Evolutionary conservation across 441 rosid genomes (phyloP), one percentile per base, ranked within the genome.

Genomic region (Breynia disticha): DNA sequence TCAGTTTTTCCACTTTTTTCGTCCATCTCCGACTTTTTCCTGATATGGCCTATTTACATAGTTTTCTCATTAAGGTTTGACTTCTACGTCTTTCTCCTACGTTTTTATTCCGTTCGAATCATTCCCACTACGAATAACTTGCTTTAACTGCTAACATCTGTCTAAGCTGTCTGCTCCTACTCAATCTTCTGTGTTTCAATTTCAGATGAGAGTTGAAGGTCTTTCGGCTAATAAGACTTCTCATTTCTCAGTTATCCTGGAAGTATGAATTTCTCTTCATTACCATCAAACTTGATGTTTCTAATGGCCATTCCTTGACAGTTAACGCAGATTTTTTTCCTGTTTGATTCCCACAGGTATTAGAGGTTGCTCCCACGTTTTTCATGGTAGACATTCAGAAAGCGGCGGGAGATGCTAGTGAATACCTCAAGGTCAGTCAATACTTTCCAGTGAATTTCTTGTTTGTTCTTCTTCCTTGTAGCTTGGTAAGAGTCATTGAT

Each of bases 121-220:
- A n/a, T 50, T 44, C 18, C 38, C 16, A 20, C 14, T 32, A 8
- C 11, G 20, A 18, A 19, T 16, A 48, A 28, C 21, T 42, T 12
- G 28, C 17, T 44, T 57, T 52, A 47, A 48, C 54, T 37, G 18
- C 43, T 45, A 56, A 48, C 41, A 50, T 16, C 52, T 35, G 41
- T n/a, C 38, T 16, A 5, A 1, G 11, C 42, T 2, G 42, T 55
- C n/a, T 51, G 19, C 50, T 49, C 1, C 1, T 35, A 20, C 19
- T 53, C 46, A 28, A 20, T 49, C 17, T 58, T 55, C 47, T 51
- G 5, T 54, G 44, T 69, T 19, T 48, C 39, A 18, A 50, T 68
- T 69, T 63, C 76, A 91, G 97, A 88, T 88, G 97, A 84, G 98
- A 72, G 90, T 91, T 60, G 97, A 91, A 72, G 95, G 98, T 54